phyloP scores from a whole-genome alignment of 495 filamentous ascomycete genomes.

The Ramalina peruviana region DNA sequence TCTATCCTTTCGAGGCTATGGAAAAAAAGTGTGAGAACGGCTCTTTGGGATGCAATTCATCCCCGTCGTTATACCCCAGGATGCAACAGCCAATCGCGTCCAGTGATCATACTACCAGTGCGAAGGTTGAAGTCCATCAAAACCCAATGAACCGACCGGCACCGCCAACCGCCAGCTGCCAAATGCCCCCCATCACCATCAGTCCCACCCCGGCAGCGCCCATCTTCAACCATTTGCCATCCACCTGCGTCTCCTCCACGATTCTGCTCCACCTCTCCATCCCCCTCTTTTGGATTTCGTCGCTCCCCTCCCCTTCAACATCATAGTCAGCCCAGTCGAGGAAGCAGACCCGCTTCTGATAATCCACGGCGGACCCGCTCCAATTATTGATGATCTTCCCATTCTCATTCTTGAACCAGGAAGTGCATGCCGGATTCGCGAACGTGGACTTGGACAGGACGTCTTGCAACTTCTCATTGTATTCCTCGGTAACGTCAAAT shows the following conservation, averaged over 20 bases:
- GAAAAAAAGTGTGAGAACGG: too few species aligned
- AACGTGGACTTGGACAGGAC: conserved; percentile 25
- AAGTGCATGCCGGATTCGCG: conserved; percentile 39
- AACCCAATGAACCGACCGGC: too few species aligned
- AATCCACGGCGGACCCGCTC: conserved; percentile 35
- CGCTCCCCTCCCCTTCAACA: conserved; percentile 24
- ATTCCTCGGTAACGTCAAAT: conserved; percentile 21
- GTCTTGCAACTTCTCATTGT: conserved; percentile 33
- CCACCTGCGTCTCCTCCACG: neutral
- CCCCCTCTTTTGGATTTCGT: neutral
- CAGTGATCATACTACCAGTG: too few species aligned
- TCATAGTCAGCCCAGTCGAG: conserved; percentile 37
- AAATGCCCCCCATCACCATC: neutral
- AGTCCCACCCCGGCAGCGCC: neutral
- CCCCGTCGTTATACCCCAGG: too few species aligned
- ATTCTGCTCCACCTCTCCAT: neutral
- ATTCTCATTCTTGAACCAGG: conserved; percentile 41
- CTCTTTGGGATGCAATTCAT: too few species aligned
- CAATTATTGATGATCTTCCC: conserved; percentile 39
- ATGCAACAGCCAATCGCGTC: too few species aligned
- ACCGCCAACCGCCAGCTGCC: neutral
- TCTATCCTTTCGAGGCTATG: too few species aligned
- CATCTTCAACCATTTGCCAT: neutral
- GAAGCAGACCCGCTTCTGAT: conserved; percentile 29
- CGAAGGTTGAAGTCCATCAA: too few species aligned